Evolutionary conservation across 78 protist species (phyloP), one percentile per base, ranked within the genome.

Genomic region (Abeoforma whisleri): DNA sequence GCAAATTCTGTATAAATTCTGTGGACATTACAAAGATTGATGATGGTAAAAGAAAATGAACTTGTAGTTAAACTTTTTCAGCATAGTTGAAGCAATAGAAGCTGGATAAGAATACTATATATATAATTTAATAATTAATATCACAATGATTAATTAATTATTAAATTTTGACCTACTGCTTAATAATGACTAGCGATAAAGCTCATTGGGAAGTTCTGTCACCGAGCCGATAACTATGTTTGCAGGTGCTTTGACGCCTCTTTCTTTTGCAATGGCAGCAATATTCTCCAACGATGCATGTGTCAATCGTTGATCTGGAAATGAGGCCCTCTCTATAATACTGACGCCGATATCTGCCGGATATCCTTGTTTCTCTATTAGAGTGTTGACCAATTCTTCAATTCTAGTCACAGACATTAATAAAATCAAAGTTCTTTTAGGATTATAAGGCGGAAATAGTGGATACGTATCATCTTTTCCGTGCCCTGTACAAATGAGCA

Each of bases 271-370:
- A 30, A 31, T 35, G 1, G 25, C 40, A 0, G 40, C 75, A 1
- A 88, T 38, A 30, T 32, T 33, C 34, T 74, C 90, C 35, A 88
- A 12, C 1, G 90, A 80, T 12, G 68, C n/a, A 1, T 31, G 2
- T 36, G 84, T 36, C 0, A 37, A 71, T 1, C 88, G 62, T 68
- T 87, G 88, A 19, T 19, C 22, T 33, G 83, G 23, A 1, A 22
- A 19, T 23, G 88, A 40, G 35, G 88, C 90, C 48, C 77, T 81
- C 75, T 88, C 80, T 48, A 88, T 57, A 12, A 84, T 71, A 31
- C 62, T 79, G 25, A 84, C 75, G 1, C 88, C 88, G 8, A 57
- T 57, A 1, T 32, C 1, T 2, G 1, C 22, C 5, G 89, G 89
- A 68, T 33, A 87, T 8, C 84, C 84, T 32, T n/a, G 33, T 22